phyloP scores from a whole-genome alignment of 768 basidiomycete genomes.

The Pleurotus citrinopileatus region DNA sequence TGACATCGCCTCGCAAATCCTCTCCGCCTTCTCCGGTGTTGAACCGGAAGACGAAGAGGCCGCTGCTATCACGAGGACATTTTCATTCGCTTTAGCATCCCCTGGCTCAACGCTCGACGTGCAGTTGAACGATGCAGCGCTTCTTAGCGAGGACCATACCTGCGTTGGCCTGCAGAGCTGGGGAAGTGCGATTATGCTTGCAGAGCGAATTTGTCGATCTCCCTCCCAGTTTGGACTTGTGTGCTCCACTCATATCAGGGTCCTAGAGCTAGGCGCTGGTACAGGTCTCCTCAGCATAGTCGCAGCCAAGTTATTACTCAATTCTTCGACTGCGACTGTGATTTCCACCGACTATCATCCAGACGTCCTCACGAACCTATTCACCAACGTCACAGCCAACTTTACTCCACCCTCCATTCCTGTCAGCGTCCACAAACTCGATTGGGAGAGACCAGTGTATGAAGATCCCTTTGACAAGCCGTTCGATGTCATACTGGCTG shows the following conservation, averaged over 20 bases:
- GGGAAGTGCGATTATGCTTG: conserved; percentile 75
- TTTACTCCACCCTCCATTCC: conserved; percentile 21
- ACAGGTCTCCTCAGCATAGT: conserved; percentile 82
- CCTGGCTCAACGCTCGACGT: conserved; percentile 32
- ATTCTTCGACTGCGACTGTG: conserved; percentile 39
- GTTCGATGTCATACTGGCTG: conserved; percentile 74
- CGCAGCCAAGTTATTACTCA: conserved; percentile 42
- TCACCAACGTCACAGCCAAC: conserved; percentile 57
- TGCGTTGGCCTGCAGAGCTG: conserved; percentile 84
- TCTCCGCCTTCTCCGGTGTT: conserved; percentile 47
- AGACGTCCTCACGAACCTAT: conserved; percentile 68
- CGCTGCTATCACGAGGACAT: conserved; percentile 43
- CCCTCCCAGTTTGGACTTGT: conserved; percentile 39
- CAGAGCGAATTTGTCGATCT: conserved; percentile 53
- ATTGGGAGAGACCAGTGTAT: conserved; percentile 56
- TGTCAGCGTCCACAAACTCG: conserved; percentile 50
- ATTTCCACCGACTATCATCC: conserved; percentile 80
- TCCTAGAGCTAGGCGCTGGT: conserved; percentile 85
- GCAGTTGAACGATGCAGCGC: conserved; percentile 68
- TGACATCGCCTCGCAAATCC: conserved; percentile 57
- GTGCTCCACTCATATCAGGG: conserved; percentile 20
- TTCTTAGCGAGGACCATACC: conserved; percentile 66
- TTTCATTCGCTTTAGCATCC: conserved; percentile 39
- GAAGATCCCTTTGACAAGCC: conserved; percentile 30
- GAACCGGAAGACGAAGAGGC: conserved; percentile 38